Evolutionary conservation across 2,329 filamentous ascomycete species (phyloP).

Genomic region (Neonectria magnoliae): DNA sequence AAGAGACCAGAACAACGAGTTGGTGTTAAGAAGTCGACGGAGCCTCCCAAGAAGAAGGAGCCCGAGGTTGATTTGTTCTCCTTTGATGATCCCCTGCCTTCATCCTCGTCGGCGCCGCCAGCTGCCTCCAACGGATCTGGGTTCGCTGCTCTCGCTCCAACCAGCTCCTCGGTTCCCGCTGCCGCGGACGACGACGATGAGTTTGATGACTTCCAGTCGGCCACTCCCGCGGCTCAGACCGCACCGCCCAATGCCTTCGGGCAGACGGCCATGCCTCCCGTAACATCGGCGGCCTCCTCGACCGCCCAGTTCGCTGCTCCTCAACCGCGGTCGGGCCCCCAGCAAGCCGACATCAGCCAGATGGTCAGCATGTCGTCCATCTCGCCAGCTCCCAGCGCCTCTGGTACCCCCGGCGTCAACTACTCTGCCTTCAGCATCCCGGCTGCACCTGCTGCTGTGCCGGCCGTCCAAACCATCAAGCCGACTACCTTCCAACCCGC

Average conservation of each 20-base stretch:
- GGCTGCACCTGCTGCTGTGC: constrained; percentile 47
- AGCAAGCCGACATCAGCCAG: constrained; percentile 82
- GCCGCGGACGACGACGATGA: constrained; percentile 81
- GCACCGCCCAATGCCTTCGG: constrained; percentile 49
- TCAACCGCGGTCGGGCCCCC: constrained; percentile 83
- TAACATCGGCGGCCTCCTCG: constrained; percentile 62
- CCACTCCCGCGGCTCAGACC: constrained; percentile 67
- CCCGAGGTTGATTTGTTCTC: constrained; percentile 94
- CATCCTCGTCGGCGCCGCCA: constrained; percentile 55
- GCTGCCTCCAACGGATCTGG: constrained; percentile 59
- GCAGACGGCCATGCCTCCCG: constrained; percentile 57
- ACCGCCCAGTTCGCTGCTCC: constrained; percentile 80
- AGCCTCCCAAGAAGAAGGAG: constrained; percentile 81
- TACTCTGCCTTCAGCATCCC: constrained; percentile 68
- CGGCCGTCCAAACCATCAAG: constrained; percentile 59
- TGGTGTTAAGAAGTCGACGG: constrained; percentile 57
- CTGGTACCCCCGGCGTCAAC: constrained; percentile 66
- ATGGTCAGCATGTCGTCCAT: constrained; percentile 84
- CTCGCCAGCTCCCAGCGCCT: constrained; percentile 73
- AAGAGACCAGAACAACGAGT: constrained; percentile 48
- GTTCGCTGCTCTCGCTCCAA: constrained; percentile 55
- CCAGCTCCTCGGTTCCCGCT: constrained; percentile 32
- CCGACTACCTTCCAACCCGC: constrained; percentile 73
- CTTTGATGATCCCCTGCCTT: constrained; percentile 79
- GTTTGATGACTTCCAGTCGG: constrained; percentile 97